Evolutionary conservation across 345 rosid genomes (phyloP).

Genomic region (Conringia planisiliqua): DNA sequence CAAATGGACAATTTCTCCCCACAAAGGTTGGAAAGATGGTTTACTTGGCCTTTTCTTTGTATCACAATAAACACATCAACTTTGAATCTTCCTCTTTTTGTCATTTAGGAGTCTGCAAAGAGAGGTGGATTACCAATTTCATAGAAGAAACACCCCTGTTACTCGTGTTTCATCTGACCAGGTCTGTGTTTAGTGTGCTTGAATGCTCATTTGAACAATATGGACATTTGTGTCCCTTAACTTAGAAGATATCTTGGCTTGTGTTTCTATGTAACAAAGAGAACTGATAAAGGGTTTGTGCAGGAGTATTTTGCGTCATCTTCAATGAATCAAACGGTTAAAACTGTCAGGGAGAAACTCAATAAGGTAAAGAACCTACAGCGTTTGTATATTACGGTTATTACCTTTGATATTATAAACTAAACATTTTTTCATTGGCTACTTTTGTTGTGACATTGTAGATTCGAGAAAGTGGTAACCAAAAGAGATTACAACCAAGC

Average conservation of each 20-base stretch:
- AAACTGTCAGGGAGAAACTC: slow-evolving; percentile 71
- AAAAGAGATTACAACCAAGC: slow-evolving; percentile 53
- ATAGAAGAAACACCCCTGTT: slow-evolving; percentile 30
- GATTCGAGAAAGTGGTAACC: slow-evolving; percentile 49
- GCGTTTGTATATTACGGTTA: background rate
- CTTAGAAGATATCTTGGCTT: background rate
- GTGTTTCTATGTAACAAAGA: background rate
- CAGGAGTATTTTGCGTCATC: slow-evolving; percentile 78
- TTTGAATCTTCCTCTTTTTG: background rate
- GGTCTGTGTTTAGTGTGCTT: slow-evolving; percentile 33
- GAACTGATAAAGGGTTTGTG: background rate
- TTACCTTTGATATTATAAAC: background rate
- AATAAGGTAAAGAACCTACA: slow-evolving; percentile 49
- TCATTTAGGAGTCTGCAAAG: slow-evolving; percentile 33
- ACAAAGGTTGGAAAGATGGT: slow-evolving; percentile 18
- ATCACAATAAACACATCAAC: background rate
- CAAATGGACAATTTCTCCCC: background rate
- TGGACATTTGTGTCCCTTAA: background rate
- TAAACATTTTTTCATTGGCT: background rate
- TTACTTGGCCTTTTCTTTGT: background rate
- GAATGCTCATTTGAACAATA: background rate
- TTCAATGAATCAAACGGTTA: slow-evolving; percentile 78
- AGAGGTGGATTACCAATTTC: slow-evolving; percentile 35
- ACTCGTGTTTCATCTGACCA: slow-evolving; percentile 66
- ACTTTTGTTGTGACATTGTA: background rate